Percentiles rank a stretch among this genome's conserved stretches.
Conservation (phyloP, 2,329 filamentous ascomycete species). For the Colletotrichum chlorophyti region DNA sequence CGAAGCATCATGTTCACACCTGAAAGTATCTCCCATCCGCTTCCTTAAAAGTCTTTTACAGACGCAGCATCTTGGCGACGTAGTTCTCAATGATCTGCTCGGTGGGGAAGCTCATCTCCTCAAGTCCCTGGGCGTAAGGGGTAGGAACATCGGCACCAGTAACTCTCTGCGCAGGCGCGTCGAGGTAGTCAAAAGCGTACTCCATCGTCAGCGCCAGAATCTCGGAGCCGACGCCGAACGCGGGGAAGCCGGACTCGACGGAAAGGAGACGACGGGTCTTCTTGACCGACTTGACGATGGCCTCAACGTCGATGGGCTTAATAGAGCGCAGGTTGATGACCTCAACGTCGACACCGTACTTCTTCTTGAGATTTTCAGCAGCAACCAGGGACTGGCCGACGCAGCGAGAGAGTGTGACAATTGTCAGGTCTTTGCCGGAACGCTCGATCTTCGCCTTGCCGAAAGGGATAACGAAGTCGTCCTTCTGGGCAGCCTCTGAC, state of each 20-base stretch:
- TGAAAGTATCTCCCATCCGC: background rate
- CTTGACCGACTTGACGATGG: conserved; percentile 97
- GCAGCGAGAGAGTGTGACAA: conserved; percentile 92
- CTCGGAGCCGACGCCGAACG: conserved; percentile 91
- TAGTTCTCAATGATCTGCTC: conserved; percentile 88
- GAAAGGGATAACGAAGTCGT: conserved; percentile 96
- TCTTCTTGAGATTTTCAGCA: conserved; percentile 91
- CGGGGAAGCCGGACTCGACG: conserved; percentile 95
- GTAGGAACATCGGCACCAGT: conserved; percentile 98
- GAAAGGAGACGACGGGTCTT: conserved; percentile 93
- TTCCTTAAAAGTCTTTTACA: conserved; percentile 58
- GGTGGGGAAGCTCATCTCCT: conserved; percentile 94
- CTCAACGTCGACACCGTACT: conserved; percentile 94
- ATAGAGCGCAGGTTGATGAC: conserved; percentile 98
- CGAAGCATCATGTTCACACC: conserved; percentile 6
- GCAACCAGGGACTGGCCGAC: conserved; percentile 91
- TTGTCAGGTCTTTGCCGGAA: conserved; percentile 91
- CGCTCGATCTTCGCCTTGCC: conserved; percentile 99
- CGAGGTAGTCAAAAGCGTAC: conserved; percentile 97
- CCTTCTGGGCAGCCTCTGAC: conserved; percentile 94
- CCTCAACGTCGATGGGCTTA: conserved; percentile 95
- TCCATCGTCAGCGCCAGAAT: conserved; percentile 95
- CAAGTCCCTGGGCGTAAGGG: conserved; percentile 89
- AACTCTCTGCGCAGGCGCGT: conserved; percentile 90
- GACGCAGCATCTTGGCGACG: conserved; percentile 84